These are phyloP conservation scores for Adenanthera pavonina DNA, from an alignment of 306 rosid genomes.

Conservation along the genomic window DNA sequence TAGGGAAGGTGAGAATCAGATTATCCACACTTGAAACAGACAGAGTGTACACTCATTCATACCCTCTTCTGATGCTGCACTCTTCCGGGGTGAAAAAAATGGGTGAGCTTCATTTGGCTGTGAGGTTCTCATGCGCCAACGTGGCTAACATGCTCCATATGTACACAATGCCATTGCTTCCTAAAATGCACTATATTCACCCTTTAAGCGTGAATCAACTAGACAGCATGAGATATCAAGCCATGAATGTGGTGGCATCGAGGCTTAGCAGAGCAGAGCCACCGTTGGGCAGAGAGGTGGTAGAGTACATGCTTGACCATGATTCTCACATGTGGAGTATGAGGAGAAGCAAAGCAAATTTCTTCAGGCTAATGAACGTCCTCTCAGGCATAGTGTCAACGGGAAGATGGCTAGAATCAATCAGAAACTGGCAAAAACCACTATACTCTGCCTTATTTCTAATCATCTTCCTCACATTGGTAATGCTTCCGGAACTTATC, in stretches of 20 bases:
- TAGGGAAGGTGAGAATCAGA: slow-evolving; percentile 65
- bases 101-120: slow-evolving; percentile 73
- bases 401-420: slow-evolving; percentile 50
- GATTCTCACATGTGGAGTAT: slow-evolving; percentile 65
- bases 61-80: slow-evolving; percentile 65
- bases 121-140: slow-evolving; percentile 62
- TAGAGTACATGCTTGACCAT: slow-evolving; percentile 69
- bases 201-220: slow-evolving; percentile 61
- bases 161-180: slow-evolving; percentile 62
- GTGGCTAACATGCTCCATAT: slow-evolving; percentile 54
- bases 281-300: slow-evolving; percentile 59
- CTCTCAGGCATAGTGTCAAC: slow-evolving; percentile 51
- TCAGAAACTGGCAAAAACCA: slow-evolving; percentile 59
- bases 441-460: slow-evolving; percentile 48
- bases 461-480: slow-evolving; percentile 43
- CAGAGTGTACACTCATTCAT: slow-evolving; percentile 65
- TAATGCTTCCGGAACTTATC: slow-evolving; percentile 53
- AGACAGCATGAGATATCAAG: slow-evolving; percentile 58
- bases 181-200: slow-evolving; percentile 64
- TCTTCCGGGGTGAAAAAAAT: slow-evolving; percentile 64
- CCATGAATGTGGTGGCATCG: slow-evolving; percentile 55
- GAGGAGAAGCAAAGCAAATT: slow-evolving; percentile 68
- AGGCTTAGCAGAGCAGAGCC: slow-evolving; percentile 68
- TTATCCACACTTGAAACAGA: slow-evolving; percentile 64
- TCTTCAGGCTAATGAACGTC: slow-evolving; percentile 60